phyloP scores from a whole-genome alignment of 495 filamentous ascomycete genomes.

The Stereocaulon alpinum region DNA sequence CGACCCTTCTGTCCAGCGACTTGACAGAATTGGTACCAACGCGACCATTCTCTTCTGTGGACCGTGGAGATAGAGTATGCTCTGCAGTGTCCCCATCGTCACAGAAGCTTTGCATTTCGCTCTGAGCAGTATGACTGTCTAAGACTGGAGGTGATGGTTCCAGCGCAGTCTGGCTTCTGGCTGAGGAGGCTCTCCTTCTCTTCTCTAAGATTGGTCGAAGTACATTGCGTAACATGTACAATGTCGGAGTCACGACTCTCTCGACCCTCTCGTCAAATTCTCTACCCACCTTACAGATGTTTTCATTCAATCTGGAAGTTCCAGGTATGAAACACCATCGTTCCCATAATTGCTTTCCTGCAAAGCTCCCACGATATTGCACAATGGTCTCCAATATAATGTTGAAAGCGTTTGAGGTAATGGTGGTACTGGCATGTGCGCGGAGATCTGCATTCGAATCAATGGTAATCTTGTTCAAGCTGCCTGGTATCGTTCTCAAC shows the following conservation, averaged over 20 bases:
- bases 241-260: constrained; percentile 25
- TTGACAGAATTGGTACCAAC: background rate
- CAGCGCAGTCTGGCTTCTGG: background rate
- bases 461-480: constrained; percentile 10
- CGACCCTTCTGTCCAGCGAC: background rate
- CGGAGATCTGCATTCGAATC: constrained; percentile 11
- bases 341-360: constrained; percentile 33
- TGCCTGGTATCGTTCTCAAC: constrained; percentile 15
- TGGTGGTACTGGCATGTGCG: constrained; percentile 18
- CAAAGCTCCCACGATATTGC: constrained; percentile 34
- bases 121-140: background rate
- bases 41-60: background rate
- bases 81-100: background rate
- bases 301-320: constrained; percentile 11
- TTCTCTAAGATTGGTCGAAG: constrained; percentile 13
- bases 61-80: too few relatives aligned
- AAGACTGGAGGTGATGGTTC: too few relatives aligned
- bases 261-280: background rate
- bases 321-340: constrained; percentile 33
- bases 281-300: background rate
- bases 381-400: constrained; percentile 37
- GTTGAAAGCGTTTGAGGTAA: constrained; percentile 35
- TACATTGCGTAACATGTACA: constrained; percentile 37
- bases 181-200: background rate
- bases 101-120: background rate